Base-by-base conservation (phyloP, 768 basidiomycete genomes). In the Suillus bovinus region DNA sequence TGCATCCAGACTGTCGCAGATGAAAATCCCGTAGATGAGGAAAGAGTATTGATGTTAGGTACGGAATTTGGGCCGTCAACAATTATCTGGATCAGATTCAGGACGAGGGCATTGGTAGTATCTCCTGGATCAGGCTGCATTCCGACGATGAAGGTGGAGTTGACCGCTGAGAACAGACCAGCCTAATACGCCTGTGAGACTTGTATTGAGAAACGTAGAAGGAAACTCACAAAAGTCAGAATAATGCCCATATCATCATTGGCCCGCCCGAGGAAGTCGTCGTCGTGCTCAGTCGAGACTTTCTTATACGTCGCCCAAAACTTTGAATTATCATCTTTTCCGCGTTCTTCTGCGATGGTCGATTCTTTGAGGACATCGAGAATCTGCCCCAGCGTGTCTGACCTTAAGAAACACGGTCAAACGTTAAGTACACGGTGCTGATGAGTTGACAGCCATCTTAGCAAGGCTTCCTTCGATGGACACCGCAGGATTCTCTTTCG, bases 301-400 rank as follows among this genome's bases (percentile, higher is more conserved):
- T 49, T 33, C 11, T 34, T 52, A 47, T 59, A 59, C 2, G 5
- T 34, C 4, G 46, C 46, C 58, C 58, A 53, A 11, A 59, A 47
- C 31, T 36, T 44, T 22, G 47, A 59, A 3, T 16, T n/a, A 11
- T 10, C 17, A 22, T 59, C 46, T n/a, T 34, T 49, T 6, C 58
- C 44, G 9, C 0, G 52, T 34, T 54, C 52, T 54, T 33, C 52
- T 7, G 33, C 52, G 6, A 53, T 53, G 22, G 20, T 53, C 14
- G n/a, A 54, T n/a, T 6, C 14, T 54, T 13, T 2, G 3, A 34
- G 33, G n/a, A 22, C n/a, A 22, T 36, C 1, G 14, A 54, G n/a
- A 10, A 54, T 54, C 4, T 54, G n/a, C 4, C 1, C 13, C 11
- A 53, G 33, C 5, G n/a, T 53, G 13, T 42, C 10, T 42, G 9